phyloP scores from a whole-genome alignment of 306 rosid species.

The Rosa rugosa region DNA sequence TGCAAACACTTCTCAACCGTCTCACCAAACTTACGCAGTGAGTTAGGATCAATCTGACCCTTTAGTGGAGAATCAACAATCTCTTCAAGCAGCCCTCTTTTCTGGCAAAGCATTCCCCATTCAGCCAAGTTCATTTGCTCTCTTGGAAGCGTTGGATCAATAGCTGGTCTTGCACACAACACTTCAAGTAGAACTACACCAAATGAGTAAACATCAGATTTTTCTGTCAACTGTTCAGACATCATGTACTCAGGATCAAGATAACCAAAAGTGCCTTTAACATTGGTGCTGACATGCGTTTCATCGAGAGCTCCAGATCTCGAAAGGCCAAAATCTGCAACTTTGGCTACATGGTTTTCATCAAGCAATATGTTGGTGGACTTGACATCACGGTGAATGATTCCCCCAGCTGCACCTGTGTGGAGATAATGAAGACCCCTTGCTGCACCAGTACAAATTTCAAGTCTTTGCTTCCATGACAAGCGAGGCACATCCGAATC shows the following conservation, averaged over 20 bases:
- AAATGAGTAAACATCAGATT: constrained; percentile 56
- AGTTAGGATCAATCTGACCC: constrained; percentile 40
- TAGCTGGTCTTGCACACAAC: constrained; percentile 49
- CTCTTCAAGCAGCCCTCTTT: constrained; percentile 40
- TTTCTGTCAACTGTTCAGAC: constrained; percentile 45
- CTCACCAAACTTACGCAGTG: constrained; percentile 49
- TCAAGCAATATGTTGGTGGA: constrained; percentile 53
- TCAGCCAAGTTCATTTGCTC: constrained; percentile 53
- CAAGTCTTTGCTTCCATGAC: constrained; percentile 57
- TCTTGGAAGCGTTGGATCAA: constrained; percentile 37
- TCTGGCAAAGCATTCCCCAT: constrained; percentile 50
- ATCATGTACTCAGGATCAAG: constrained; percentile 55
- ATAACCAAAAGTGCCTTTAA: constrained; percentile 57
- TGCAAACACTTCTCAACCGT: constrained; percentile 44
- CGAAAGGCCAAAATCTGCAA: constrained; percentile 58
- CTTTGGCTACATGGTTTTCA: constrained; percentile 46
- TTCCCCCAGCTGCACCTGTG: constrained; percentile 49
- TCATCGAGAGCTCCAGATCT: constrained; percentile 39
- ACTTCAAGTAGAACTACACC: constrained; percentile 54
- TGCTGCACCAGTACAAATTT: constrained; percentile 57
- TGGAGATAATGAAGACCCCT: constrained; percentile 57
- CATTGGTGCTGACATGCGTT: constrained; percentile 47
- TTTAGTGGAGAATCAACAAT: constrained; percentile 44
- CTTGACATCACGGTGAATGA: constrained; percentile 56
- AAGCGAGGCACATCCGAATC: constrained; percentile 33